A percentile compares a stretch with the other conserved stretches of the same genome.
These are phyloP conservation scores for Talaromyces sp. DNA, from an alignment of 2,329 filamentous ascomycete species.

Conservation along the genomic window DNA sequence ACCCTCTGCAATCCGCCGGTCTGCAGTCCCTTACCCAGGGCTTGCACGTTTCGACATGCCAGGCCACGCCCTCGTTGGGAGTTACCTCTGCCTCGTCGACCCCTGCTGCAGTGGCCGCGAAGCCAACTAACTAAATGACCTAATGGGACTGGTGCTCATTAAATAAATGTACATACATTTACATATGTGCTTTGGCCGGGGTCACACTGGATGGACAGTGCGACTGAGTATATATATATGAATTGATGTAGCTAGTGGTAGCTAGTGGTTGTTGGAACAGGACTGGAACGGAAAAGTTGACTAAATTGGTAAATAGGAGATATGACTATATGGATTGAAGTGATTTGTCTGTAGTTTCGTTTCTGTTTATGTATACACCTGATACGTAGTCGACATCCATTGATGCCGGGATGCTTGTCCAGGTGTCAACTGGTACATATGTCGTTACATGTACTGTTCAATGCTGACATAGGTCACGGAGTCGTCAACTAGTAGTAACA, in stretches of 20 bases:
- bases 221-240: background rate
- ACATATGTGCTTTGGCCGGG: background rate
- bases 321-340: background rate
- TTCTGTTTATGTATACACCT: no score
- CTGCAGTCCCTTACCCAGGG: conserved; percentile 22
- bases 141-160: background rate
- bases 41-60: conserved; percentile 17
- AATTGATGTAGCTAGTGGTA: background rate
- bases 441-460: no score
- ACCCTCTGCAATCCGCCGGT: conserved; percentile 27
- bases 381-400: no score
- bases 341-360: no score
- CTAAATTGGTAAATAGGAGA: background rate
- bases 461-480: no score
- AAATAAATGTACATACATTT: background rate
- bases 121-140: background rate
- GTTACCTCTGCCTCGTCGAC: background rate
- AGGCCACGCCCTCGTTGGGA: conserved; percentile 5
- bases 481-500: no score
- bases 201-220: background rate
- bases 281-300: background rate
- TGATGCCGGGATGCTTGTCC: no score
- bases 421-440: no score
- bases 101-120: background rate
- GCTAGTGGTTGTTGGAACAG: background rate